Evolutionary conservation across 805 yeast genomes (phyloP).

Genomic region (Kodamaea fukazawae): DNA sequence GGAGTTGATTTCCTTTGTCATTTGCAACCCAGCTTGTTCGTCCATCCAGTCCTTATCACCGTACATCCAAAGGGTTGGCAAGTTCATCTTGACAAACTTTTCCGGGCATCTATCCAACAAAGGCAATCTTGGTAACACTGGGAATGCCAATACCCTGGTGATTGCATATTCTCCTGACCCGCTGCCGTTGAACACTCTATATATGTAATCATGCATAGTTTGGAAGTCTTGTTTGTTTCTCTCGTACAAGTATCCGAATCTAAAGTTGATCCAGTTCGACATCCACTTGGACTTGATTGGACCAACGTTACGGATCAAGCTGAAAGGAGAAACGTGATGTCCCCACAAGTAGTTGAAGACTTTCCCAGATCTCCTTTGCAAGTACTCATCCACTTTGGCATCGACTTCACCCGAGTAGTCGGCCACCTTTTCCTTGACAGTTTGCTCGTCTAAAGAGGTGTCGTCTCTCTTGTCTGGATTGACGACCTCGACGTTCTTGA

Average conservation of each 20-base stretch:
- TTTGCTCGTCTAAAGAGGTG: background rate
- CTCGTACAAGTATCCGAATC: constrained; percentile 42
- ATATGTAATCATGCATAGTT: constrained; percentile 53
- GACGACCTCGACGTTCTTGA: constrained; percentile 2
- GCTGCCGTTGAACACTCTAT: constrained; percentile 49
- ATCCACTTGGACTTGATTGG: constrained; percentile 53
- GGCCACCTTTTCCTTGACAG: constrained; percentile 1
- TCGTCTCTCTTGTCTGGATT: background rate
- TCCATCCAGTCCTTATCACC: constrained; percentile 77
- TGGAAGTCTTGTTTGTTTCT: constrained; percentile 32
- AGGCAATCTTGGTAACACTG: constrained; percentile 57
- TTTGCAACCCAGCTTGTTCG: constrained; percentile 50
- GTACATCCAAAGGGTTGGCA: constrained; percentile 58
- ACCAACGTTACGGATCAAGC: constrained; percentile 48
- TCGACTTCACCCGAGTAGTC: constrained; percentile 9
- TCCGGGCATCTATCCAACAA: constrained; percentile 49
- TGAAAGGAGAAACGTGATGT: constrained; percentile 52
- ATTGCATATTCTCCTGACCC: constrained; percentile 68
- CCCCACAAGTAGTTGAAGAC: constrained; percentile 45
- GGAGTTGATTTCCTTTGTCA: constrained; percentile 21
- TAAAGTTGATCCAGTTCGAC: constrained; percentile 51
- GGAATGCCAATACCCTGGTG: constrained; percentile 57
- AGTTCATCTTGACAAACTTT: constrained; percentile 35
- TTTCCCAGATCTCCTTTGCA: constrained; percentile 16
- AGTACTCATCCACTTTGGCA: constrained; percentile 9